phyloP scores from a whole-genome alignment of 148 eudicot species.

The Rhododendron henanense region DNA sequence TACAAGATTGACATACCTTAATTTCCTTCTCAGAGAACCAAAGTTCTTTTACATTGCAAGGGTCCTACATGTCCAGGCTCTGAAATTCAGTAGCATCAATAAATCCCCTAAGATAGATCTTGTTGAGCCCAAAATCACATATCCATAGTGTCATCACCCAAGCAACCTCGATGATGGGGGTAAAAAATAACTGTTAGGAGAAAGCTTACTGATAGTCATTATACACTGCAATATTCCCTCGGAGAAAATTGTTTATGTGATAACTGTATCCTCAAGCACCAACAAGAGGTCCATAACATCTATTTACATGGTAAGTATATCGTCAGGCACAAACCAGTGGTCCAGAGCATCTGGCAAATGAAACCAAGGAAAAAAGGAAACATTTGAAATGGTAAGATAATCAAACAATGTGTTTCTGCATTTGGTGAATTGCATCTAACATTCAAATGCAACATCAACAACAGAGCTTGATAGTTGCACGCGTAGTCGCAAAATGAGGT shows the following conservation, averaged over 20 bases:
- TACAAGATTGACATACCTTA: background rate
- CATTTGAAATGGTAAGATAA: background rate
- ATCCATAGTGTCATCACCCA: background rate
- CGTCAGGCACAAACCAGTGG: slow-evolving; percentile 3
- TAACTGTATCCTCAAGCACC: slow-evolving; percentile 2
- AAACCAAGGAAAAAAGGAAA: background rate
- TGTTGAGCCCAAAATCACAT: background rate
- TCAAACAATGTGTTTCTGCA: background rate
- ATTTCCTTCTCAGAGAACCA: background rate
- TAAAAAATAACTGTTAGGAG: background rate
- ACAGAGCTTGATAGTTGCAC: background rate
- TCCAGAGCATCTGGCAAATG: slow-evolving; percentile 1
- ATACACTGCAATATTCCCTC: background rate
- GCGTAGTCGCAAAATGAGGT: background rate
- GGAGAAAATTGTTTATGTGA: background rate
- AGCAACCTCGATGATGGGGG: background rate
- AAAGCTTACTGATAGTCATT: background rate
- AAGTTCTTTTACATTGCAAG: background rate
- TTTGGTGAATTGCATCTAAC: background rate
- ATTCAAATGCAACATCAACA: background rate
- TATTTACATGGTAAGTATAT: background rate
- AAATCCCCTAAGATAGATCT: background rate
- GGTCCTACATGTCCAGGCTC: background rate
- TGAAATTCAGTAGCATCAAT: background rate
- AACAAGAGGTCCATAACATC: background rate